Conservation (phyloP, 176 grass and related monocot species). For the Cymbopogon citratus region DNA sequence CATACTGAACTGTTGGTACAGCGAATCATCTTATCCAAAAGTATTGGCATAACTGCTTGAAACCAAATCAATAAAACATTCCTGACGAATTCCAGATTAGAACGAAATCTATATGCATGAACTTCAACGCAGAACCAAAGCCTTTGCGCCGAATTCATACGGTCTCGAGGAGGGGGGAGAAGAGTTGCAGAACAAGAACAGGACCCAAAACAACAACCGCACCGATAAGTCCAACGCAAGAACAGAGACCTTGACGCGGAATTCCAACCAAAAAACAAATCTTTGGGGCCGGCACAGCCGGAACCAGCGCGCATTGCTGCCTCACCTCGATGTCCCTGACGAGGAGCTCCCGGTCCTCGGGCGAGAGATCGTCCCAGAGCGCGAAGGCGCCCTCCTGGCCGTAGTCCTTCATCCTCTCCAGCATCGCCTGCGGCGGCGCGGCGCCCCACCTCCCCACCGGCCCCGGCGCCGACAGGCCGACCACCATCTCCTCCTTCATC, state of each 20-base stretch:
- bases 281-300: not conserved
- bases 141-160: not conserved
- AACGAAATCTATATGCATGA: not conserved
- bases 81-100: not conserved
- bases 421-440: conserved; percentile 81
- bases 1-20: not conserved
- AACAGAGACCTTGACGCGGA: not conserved
- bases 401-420: conserved; percentile 98
- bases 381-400: conserved; percentile 90
- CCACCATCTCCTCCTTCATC: conserved; percentile 63
- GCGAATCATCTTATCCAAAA: not conserved
- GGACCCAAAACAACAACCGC: not conserved
- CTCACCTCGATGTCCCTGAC: conserved; percentile 90
- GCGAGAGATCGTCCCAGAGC: conserved; percentile 92
- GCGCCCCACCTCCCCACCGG: conserved; percentile 51
- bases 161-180: not conserved
- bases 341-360: conserved; percentile 80
- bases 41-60: not conserved
- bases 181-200: not conserved
- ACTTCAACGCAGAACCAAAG: not conserved
- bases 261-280: conserved; percentile 28
- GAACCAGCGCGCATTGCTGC: conserved; percentile 25
- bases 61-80: not conserved
- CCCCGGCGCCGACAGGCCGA: conserved; percentile 41
- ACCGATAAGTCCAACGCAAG: not conserved